These are phyloP conservation scores for Coemansia sp. DNA, from an alignment of 192 early-diverging fungal genomes.

Conservation along the genomic window DNA sequence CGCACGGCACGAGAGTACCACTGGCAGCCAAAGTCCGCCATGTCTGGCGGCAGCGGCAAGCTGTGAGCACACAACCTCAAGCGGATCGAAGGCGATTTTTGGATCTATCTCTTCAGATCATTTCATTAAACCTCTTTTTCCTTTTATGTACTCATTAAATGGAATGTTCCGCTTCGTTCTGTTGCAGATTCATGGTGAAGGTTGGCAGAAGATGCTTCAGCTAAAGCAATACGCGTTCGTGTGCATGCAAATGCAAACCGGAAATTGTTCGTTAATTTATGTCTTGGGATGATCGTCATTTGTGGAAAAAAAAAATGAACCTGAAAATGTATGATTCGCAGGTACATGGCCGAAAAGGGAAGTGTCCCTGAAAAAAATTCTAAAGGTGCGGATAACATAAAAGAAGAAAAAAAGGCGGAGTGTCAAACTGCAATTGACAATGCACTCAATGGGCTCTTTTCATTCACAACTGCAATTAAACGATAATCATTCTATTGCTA, in stretches of 20 bases:
- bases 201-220: too few species aligned
- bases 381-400: background rate
- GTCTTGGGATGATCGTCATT: background rate
- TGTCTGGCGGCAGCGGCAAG: constrained; percentile 5
- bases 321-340: background rate
- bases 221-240: background rate
- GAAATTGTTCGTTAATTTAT: too few species aligned
- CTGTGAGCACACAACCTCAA: constrained; percentile 8
- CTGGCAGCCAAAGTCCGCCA: constrained; percentile 51
- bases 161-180: too few species aligned
- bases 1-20: constrained; percentile 47
- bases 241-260: background rate
- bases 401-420: background rate
- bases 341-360: background rate
- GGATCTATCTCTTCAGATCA: background rate
- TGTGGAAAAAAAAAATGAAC: background rate
- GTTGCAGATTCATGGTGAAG: too few species aligned
- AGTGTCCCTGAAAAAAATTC: background rate
- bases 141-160: background rate
- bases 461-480: too few species aligned
- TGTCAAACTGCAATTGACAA: background rate
- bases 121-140: background rate
- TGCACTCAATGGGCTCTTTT: background rate
- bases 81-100: too few species aligned
- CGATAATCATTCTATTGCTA: too few species aligned